phyloP scores from a whole-genome alignment of 2,329 filamentous ascomycete species.

The Fusarium zealandicum region DNA sequence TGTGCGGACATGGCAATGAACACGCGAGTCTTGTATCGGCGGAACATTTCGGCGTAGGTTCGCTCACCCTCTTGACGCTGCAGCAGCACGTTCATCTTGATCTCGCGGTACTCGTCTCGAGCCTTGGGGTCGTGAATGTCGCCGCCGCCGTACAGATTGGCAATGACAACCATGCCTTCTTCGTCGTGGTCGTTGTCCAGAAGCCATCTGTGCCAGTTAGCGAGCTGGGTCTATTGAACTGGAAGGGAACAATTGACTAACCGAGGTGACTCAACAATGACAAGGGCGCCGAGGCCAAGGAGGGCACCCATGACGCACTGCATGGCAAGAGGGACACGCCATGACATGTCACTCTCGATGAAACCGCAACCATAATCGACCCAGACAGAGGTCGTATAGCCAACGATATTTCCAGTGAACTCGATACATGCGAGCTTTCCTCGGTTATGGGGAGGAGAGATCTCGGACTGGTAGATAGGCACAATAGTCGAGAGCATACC shows the following conservation, averaged over 20 bases:
- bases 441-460: slow-evolving; percentile 94
- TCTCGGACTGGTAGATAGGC: slow-evolving; percentile 92
- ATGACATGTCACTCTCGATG: slow-evolving; percentile 84
- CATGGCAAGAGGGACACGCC: slow-evolving; percentile 88
- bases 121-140: slow-evolving; percentile 94
- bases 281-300: slow-evolving; percentile 82
- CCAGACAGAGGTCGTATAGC: slow-evolving; percentile 97
- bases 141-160: slow-evolving; percentile 93
- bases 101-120: slow-evolving; percentile 94
- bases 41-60: slow-evolving; percentile 93
- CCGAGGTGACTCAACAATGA: slow-evolving; percentile 97
- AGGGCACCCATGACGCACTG: slow-evolving; percentile 94
- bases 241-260: slow-evolving; percentile 49
- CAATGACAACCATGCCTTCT: slow-evolving; percentile 97
- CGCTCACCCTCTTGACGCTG: slow-evolving; percentile 95
- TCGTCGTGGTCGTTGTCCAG: slow-evolving; percentile 98
- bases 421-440: slow-evolving; percentile 97
- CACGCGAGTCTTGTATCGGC: slow-evolving; percentile 86
- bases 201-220: slow-evolving; percentile 75
- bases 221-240: slow-evolving; percentile 5
- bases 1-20: slow-evolving; percentile 99
- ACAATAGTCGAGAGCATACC: slow-evolving; percentile 92
- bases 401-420: slow-evolving; percentile 95
- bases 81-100: slow-evolving; percentile 96
- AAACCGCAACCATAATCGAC: slow-evolving; percentile 97